phyloP scores from a whole-genome alignment of 805 yeast species.

The Priceomyces haplophilus region DNA sequence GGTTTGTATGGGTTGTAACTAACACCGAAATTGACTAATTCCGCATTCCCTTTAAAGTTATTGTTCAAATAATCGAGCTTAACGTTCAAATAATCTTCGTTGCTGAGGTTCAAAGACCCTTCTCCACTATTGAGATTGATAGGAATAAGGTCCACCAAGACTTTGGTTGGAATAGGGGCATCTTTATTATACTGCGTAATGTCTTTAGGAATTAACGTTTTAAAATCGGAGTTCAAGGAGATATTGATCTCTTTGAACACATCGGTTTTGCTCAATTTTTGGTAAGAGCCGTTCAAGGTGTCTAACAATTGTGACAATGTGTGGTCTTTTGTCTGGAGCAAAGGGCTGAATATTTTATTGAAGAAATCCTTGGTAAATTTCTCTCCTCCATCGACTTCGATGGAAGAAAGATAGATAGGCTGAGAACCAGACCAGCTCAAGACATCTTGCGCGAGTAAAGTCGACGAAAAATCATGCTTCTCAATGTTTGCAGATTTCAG shows the following conservation, averaged over 20 bases:
- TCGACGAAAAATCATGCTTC: conserved; percentile 15
- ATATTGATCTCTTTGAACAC: conserved; percentile 42
- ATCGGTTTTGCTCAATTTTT: conserved; percentile 41
- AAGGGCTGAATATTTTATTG: conserved; percentile 43
- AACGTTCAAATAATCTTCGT: conserved; percentile 37
- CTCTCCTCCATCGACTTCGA: conserved; percentile 43
- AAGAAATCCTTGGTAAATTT: conserved; percentile 46
- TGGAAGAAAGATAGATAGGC: conserved; percentile 33
- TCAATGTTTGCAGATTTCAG: neutral
- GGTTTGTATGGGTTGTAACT: conserved; percentile 52
- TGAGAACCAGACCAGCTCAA: conserved; percentile 28
- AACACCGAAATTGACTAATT: conserved; percentile 49
- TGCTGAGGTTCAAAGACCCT: conserved; percentile 34
- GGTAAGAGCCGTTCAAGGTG: conserved; percentile 28
- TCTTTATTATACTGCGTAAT: conserved; percentile 32
- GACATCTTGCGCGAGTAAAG: conserved; percentile 27
- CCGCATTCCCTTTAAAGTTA: conserved; percentile 48
- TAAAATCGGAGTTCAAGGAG: conserved; percentile 40
- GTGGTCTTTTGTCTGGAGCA: conserved; percentile 38
- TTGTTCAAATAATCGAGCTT: conserved; percentile 40
- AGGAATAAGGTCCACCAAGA: conserved; percentile 39
- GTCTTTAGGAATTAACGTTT: conserved; percentile 20
- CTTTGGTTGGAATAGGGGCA: conserved; percentile 45
- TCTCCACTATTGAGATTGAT: conserved; percentile 35
- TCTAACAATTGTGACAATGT: conserved; percentile 42